Evolutionary conservation across 768 basidiomycete genomes (phyloP), one percentile per base, ranked within the genome.

Genomic region (Podaxis sp.): DNA sequence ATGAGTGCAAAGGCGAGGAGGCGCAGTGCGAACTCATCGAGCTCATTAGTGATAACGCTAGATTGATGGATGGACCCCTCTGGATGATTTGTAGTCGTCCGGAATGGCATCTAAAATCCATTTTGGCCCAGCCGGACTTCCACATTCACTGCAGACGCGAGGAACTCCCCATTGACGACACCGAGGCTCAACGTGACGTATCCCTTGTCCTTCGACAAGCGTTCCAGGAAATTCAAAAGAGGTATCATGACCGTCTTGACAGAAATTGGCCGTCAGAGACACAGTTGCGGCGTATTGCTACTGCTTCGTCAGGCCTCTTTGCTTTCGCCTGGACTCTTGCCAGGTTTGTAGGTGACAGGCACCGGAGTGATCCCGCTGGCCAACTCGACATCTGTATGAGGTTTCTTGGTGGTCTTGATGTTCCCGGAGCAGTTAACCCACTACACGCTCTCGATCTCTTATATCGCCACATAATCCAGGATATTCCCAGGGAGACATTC

Each of bases 11-110:
- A 30, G 28, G 7, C 28, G 6, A 30, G 28, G 28, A 30, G 28
- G 28, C 28, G 28, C 28, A 30, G 6, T 30, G 28, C 28, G 28
- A 30, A 30, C 6, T 30, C 0, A 30, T 30, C 6, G 28, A 30
- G 28, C 28, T 30, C 28, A 30, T 30, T 30, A 30, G 28, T 30
- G 28, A 30, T 1, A 30, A 30, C 1, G 28, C 28, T 0, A 30
- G 6, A 30, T 40, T 40, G 39, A 15, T 40, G 39, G 9, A 17
- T 12, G 39, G 39, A 11, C 8, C 15, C 39, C 44, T 57, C 2
- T 57, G 57, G 57, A 44, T 44, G 40, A 57, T 57, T 17, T 44
- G 22, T 33, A 57, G 57, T 30, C 40, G 40, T 15, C 57, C 40
- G 19, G 57, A 57, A n/a, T 57, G 40, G 57, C 57, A 57, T 19